A percentile compares a stretch with the other conserved stretches of the same genome.
These are phyloP conservation scores for Nicotiana sylvestris DNA, from an alignment of 257 asterid species.

Conservation along the genomic window DNA sequence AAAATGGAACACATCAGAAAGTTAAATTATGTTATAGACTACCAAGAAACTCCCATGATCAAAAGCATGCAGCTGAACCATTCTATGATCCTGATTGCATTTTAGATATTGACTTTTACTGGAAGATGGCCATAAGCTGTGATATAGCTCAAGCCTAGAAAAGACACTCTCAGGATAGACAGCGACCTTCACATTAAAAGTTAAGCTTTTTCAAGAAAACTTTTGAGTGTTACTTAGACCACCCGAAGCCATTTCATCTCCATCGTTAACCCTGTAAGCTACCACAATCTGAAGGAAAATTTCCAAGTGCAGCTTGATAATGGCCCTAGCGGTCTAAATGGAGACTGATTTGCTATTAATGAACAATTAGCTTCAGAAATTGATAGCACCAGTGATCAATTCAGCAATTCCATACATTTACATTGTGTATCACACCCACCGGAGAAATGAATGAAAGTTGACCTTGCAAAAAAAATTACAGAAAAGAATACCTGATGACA, in stretches of 20 bases:
- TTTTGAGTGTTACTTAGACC: background rate
- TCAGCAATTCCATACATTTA: background rate
- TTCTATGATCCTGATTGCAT: background rate
- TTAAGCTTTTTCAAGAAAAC: too few relatives aligned
- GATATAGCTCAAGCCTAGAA: background rate
- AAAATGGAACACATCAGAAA: background rate
- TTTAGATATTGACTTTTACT: background rate
- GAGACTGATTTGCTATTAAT: background rate
- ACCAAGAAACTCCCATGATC: background rate
- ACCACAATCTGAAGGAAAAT: background rate
- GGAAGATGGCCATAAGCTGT: slow-evolving; percentile 3
- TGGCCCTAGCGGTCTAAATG: background rate
- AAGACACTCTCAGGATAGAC: too few relatives aligned
- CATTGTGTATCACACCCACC: background rate
- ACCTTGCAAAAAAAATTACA: background rate
- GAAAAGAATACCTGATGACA: slow-evolving; percentile 5
- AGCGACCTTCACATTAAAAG: too few relatives aligned
- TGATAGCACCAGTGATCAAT: background rate
- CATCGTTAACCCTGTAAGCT: background rate
- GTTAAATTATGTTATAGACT: background rate
- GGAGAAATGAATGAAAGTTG: background rate
- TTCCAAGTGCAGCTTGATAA: slow-evolving; percentile 1
- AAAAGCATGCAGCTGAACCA: slow-evolving; percentile 3
- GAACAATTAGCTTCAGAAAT: background rate
- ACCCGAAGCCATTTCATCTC: background rate